These are phyloP conservation scores for Drosera spatulata DNA, from an alignment of 179 eudicot genomes.

Conservation along the genomic window DNA sequence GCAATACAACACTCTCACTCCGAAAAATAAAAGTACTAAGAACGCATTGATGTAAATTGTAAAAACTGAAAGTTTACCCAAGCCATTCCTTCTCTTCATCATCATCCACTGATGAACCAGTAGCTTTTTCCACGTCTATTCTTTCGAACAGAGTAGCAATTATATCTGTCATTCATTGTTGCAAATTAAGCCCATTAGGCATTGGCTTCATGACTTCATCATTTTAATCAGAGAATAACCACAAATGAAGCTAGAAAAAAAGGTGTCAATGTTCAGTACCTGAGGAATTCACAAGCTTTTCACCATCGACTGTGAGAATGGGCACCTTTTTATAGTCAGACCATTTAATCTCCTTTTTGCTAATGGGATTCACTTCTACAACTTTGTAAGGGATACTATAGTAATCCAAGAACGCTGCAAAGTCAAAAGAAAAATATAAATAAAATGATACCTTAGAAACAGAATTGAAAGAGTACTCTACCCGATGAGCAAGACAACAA, in stretches of 20 bases:
- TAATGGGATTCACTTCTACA: conserved; percentile 96
- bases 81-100: conserved; percentile 88
- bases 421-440: conserved; percentile 1
- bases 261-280: conserved; percentile 26
- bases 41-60: background rate
- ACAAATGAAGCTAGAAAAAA: background rate
- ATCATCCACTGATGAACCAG: conserved; percentile 12
- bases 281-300: conserved; percentile 84
- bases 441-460: too few relatives aligned
- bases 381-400: conserved; percentile 79
- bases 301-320: conserved; percentile 80
- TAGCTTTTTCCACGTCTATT: conserved; percentile 34
- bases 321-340: conserved; percentile 98
- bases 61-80: conserved; percentile 31
- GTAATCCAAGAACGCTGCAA: conserved; percentile 91
- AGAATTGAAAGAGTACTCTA: too few relatives aligned
- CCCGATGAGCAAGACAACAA: too few relatives aligned
- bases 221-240: background rate
- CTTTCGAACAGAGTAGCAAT: conserved; percentile 41
- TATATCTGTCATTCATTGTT: conserved; percentile 41
- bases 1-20: background rate
- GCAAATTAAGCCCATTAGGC: background rate
- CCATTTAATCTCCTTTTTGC: conserved; percentile 96
- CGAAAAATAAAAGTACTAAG: background rate
- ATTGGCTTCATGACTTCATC: background rate